Base-by-base conservation (phyloP, 192 early-diverging fungal genomes). In the Umbelopsis ramanniana region DNA sequence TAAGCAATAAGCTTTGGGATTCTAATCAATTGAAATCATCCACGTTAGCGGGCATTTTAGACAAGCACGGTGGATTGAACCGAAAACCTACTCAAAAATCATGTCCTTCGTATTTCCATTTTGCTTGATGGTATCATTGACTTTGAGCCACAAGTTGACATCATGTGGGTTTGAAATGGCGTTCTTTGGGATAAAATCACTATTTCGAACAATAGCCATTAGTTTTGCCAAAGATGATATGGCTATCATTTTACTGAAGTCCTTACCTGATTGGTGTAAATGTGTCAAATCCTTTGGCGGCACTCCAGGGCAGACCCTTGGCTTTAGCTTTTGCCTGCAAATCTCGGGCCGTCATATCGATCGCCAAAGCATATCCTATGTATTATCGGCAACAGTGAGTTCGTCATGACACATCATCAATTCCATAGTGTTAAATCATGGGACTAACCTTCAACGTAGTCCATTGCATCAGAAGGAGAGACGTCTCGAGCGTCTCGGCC, bases 311-410 rank as follows among this genome's bases (percentile, higher is more conserved):
- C 46, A 91, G 81, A 1, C 95, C 93, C 17, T 78, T 82, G 74
- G 90, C 88, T 82, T 96, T 98, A 52, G 91, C 95, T 35, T 83
- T 82, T 22, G 93, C 79, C 71, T 88, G 97, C 50, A 97, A 54
- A 73, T 97, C 93, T 52, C 97, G 82, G 12, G 96, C 96, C 4
- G 97, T 97, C 88, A 95, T 87, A 76, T 98, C 97, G 72, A 98
- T 85, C 3, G 91, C 94, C 50, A 98, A 84, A 24, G 90, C 90
- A 75, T 96, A 97, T 3, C 94, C 87, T 76, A 45, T 45, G 50
- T 35, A 60, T 4, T 7, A 52, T 15, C 17, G 33, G 37, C 4
- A 29, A 33, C 29, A 17, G 3, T 63, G 17, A 3, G 12, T 37
- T 19, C 12, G 12, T 0, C 15, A 12, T 63, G 57, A 29, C 12